Evolutionary conservation across 192 early-diverging fungal species (phyloP).

Genomic region (Lunasporangiospora selenospora): DNA sequence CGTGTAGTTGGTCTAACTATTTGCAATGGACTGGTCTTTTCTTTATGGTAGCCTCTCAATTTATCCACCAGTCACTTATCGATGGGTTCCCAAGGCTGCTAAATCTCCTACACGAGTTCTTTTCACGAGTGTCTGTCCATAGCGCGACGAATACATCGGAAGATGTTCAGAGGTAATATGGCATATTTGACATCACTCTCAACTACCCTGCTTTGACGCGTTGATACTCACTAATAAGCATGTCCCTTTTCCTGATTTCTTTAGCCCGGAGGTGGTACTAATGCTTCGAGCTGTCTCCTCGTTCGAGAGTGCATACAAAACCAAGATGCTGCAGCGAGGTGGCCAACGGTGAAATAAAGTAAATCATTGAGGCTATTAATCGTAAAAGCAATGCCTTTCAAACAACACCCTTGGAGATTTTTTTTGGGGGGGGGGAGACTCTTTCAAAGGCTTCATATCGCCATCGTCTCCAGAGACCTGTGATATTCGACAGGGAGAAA

Average conservation of each 20-base stretch:
- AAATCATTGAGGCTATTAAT: no score
- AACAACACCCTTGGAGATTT: no score
- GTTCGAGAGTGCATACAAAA: conserved; percentile 39
- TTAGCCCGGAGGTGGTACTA: conserved; percentile 44
- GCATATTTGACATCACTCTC: not conserved
- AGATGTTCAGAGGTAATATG: conserved; percentile 57
- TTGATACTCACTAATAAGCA: conserved; percentile 1
- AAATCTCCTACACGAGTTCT: conserved; percentile 59
- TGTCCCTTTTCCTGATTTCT: not conserved
- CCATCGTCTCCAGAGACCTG: no score
- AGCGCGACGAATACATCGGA: conserved; percentile 47
- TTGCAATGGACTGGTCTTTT: not conserved
- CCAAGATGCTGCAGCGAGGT: conserved; percentile 23
- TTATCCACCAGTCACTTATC: conserved; percentile 59
- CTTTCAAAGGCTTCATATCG: no score
- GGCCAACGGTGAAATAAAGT: conserved; percentile 23
- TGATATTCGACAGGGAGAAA: no score
- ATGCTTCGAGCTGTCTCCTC: conserved; percentile 49
- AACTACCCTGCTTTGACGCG: not conserved
- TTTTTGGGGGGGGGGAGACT: no score
- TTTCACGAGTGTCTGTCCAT: conserved; percentile 58
- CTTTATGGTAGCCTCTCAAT: conserved; percentile 49
- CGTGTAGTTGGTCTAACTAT: not conserved
- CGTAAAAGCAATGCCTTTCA: no score
- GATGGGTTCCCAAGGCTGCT: conserved; percentile 60